Conservation (phyloP, 2,329 filamentous ascomycete species). For the Colletotrichum truncatum region DNA sequence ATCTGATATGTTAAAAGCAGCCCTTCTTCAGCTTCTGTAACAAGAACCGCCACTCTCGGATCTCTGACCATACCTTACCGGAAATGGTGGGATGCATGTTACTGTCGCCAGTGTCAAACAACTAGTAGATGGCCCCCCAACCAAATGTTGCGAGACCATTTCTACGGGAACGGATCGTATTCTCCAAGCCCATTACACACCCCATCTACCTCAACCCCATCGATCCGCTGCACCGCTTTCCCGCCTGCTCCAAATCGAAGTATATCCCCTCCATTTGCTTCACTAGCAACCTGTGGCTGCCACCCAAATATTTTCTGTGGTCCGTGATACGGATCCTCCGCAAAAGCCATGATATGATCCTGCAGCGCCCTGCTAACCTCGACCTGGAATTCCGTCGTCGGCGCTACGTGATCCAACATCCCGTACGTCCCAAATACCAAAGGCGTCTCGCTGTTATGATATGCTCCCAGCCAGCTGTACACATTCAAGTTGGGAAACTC, state of each 20-base stretch:
- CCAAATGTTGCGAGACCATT: too few species aligned
- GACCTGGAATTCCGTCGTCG: constrained; percentile 36
- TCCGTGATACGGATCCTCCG: constrained; percentile 36
- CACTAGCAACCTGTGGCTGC: constrained; percentile 33
- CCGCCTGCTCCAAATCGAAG: constrained; percentile 28
- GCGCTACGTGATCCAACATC: constrained; percentile 33
- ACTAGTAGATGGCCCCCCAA: too few species aligned
- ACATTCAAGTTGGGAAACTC: constrained; percentile 51
- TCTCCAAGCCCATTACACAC: constrained; percentile 22
- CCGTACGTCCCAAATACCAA: constrained; percentile 49
- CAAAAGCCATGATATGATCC: constrained; percentile 38
- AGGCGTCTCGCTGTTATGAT: constrained; percentile 48
- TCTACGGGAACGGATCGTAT: constrained; percentile 28
- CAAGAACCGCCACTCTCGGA: too few species aligned
- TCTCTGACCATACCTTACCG: too few species aligned
- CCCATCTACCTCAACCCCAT: constrained; percentile 30
- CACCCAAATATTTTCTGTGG: constrained; percentile 33
- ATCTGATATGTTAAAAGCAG: too few species aligned
- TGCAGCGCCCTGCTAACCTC: constrained; percentile 38
- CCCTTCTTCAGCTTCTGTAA: too few species aligned
- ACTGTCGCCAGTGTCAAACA: too few species aligned
- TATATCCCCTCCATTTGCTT: constrained; percentile 18
- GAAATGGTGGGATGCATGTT: too few species aligned
- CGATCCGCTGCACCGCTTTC: constrained; percentile 32
- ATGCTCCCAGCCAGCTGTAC: constrained; percentile 50